phyloP scores from a whole-genome alignment of 306 rosid species.

The Medicago truncatula region DNA sequence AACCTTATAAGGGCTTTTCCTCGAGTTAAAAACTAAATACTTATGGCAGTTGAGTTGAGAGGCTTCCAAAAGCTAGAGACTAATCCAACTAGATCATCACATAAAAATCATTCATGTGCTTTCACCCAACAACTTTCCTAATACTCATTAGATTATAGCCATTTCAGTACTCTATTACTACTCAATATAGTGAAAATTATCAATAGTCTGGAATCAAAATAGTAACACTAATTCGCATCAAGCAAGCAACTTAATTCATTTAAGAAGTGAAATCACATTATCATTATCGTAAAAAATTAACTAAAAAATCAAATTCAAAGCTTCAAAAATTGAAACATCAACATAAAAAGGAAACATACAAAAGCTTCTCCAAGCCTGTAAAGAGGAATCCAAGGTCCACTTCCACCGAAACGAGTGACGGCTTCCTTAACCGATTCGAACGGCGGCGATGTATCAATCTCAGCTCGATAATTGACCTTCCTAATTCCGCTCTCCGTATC shows the following conservation, averaged over 20 bases:
- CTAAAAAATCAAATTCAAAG: not conserved
- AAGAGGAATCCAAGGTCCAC: conserved; percentile 79
- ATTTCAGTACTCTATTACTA: not conserved
- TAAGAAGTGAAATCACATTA: not conserved
- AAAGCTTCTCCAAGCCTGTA: conserved; percentile 65
- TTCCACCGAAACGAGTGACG: conserved; percentile 91
- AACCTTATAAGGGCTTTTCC: too few relatives aligned
- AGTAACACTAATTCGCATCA: not conserved
- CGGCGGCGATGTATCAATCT: conserved; percentile 92
- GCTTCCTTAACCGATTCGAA: conserved; percentile 95
- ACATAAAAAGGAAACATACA: conserved; percentile 47
- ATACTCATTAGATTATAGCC: not conserved
- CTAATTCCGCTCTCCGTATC: conserved; percentile 61
- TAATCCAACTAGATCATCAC: too few relatives aligned
- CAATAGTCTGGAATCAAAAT: not conserved
- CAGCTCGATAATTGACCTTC: conserved; percentile 73
- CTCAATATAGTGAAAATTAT: not conserved
- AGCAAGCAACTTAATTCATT: conserved; percentile 17
- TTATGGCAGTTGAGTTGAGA: too few relatives aligned
- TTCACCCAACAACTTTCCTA: not conserved
- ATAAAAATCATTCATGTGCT: too few relatives aligned
- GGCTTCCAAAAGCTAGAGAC: too few relatives aligned
- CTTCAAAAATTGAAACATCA: not conserved
- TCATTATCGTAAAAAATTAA: not conserved
- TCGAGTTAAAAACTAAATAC: too few relatives aligned